These are phyloP conservation scores for Fusarium sp. DNA, from an alignment of 2,329 filamentous ascomycete species.

Conservation along the genomic window DNA sequence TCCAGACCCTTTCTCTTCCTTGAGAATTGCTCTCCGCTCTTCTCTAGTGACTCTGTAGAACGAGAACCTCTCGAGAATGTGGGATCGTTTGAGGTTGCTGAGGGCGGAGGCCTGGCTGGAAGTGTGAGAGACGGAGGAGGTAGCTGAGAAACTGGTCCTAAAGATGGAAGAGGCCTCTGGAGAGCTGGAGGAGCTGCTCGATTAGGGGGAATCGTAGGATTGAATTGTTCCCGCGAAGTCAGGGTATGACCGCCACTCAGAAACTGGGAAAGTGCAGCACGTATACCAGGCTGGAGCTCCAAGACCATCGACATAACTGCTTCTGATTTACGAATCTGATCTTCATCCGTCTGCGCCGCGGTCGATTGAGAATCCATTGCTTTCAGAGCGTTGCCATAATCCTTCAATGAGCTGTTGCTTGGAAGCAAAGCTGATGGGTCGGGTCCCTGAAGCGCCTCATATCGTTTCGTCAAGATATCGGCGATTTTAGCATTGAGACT, in stretches of 20 bases:
- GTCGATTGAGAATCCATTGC: background rate
- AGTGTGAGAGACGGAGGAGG: too few relatives aligned
- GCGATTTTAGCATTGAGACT: constrained; percentile 7
- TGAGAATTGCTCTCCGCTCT: too few relatives aligned
- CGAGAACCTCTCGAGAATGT: too few relatives aligned
- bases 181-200: background rate
- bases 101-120: too few relatives aligned
- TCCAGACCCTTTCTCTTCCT: too few relatives aligned
- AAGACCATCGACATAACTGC: constrained; percentile 25
- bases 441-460: background rate
- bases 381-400: constrained; percentile 1
- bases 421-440: background rate
- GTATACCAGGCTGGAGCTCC: constrained; percentile 23
- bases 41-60: too few relatives aligned
- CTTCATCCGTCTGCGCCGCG: background rate
- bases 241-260: background rate
- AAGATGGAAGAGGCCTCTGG: background rate
- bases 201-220: too few relatives aligned
- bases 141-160: too few relatives aligned
- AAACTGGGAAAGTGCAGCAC: background rate
- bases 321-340: constrained; percentile 20
- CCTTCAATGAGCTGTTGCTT: background rate
- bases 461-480: background rate
- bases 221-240: too few relatives aligned
- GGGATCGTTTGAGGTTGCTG: too few relatives aligned